These are phyloP conservation scores for Dothistroma septosporum DNA, from an alignment of 2,329 filamentous ascomycete species.

Conservation along the genomic window DNA sequence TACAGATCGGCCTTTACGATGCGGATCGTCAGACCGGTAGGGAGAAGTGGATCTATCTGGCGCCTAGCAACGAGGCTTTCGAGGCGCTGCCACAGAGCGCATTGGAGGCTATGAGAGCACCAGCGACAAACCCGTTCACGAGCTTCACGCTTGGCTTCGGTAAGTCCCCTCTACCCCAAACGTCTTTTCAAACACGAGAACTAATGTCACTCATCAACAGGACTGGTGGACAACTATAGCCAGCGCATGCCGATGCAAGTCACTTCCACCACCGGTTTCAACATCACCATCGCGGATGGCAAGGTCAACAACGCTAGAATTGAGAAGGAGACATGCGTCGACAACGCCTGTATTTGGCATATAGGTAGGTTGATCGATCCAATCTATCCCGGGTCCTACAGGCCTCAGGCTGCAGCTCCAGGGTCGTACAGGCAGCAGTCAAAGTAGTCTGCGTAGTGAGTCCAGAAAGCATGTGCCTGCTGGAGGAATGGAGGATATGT, in stretches of 20 bases:
- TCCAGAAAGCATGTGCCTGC: not conserved
- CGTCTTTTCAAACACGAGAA: too few relatives aligned
- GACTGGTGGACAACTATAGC: not conserved
- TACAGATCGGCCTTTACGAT: slow-evolving; percentile 6
- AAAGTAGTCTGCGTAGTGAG: not conserved
- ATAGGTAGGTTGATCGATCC: slow-evolving; percentile 19
- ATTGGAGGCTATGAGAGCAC: not conserved
- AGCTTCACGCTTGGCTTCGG: not conserved
- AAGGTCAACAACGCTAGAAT: slow-evolving; percentile 13
- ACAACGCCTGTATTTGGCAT: slow-evolving; percentile 19
- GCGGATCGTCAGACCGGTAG: not conserved
- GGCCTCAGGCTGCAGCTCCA: not conserved
- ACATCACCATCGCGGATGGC: slow-evolving; percentile 4
- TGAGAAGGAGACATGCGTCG: slow-evolving; percentile 14
- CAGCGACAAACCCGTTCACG: not conserved
- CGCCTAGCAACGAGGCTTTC: slow-evolving; percentile 16
- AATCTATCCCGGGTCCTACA: not conserved
- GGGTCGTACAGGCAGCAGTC: not conserved
- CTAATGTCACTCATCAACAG: not conserved
- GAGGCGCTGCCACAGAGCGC: slow-evolving; percentile 7
- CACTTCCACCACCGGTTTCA: slow-evolving; percentile 8
- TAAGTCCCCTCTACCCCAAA: not conserved
- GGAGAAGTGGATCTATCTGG: slow-evolving; percentile 11
- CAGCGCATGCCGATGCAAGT: not conserved
- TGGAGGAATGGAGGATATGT: too few relatives aligned